phyloP scores from a whole-genome alignment of 257 asterid species.

The Verbena officinalis region DNA sequence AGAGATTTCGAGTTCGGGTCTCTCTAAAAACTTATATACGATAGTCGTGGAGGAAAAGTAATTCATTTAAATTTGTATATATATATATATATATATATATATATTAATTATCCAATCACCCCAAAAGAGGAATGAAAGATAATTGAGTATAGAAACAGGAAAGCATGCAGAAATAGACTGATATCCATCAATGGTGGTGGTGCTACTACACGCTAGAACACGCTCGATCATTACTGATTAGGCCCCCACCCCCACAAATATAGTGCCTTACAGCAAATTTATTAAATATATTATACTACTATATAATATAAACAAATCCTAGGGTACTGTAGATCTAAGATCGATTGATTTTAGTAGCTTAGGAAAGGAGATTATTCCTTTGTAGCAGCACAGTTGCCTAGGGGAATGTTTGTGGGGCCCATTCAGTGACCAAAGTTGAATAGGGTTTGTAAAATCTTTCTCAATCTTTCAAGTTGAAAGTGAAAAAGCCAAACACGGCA shows the following conservation, averaged over 20 bases:
- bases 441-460: slow-evolving; percentile 37
- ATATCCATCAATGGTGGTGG: slow-evolving; percentile 10
- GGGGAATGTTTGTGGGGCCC: slow-evolving; percentile 50
- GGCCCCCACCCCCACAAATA: slow-evolving; percentile 20
- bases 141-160: slow-evolving; percentile 11
- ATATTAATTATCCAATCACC: background rate
- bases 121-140: slow-evolving; percentile 13
- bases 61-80: background rate
- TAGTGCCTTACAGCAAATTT: slow-evolving; percentile 41
- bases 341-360: background rate
- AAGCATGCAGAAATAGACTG: too few species aligned
- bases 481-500: slow-evolving; percentile 40
- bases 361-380: slow-evolving; percentile 10
- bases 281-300: background rate
- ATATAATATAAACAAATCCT: too few species aligned
- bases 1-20: too few species aligned
- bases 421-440: slow-evolving; percentile 27
- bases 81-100: too few species aligned
- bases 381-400: slow-evolving; percentile 28
- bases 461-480: background rate
- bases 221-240: too few species aligned
- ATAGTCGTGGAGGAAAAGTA: background rate
- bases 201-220: slow-evolving; percentile 2
- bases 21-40: too few species aligned
- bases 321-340: too few species aligned